Conservation (phyloP, 768 basidiomycete species). For the Mycena pura region DNA sequence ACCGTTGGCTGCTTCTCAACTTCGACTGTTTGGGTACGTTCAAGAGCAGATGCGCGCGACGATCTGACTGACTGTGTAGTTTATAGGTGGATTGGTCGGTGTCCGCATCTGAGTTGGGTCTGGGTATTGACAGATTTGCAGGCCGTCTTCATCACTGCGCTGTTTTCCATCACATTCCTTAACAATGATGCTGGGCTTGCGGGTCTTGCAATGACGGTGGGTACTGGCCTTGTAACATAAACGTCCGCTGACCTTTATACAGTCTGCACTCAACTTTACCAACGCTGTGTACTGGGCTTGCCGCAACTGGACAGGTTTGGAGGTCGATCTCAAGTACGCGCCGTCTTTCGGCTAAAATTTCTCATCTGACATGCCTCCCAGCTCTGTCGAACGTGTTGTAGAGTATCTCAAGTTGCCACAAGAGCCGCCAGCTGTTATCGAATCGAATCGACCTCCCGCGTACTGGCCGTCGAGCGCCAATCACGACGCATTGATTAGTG, state of each 20-base stretch:
- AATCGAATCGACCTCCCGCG: slow-evolving; percentile 78
- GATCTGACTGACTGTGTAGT: no score
- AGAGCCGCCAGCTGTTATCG: slow-evolving; percentile 80
- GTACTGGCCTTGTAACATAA: slow-evolving; percentile 54
- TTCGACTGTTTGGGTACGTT: slow-evolving; percentile 2
- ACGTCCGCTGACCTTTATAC: not conserved
- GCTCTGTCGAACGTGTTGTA: slow-evolving; percentile 87
- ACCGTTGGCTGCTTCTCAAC: not conserved
- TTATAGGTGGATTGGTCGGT: no score
- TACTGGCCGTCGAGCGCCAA: slow-evolving; percentile 88
- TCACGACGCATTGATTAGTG: slow-evolving; percentile 62
- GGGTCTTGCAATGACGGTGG: slow-evolving; percentile 43
- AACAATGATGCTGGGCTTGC: slow-evolving; percentile 62
- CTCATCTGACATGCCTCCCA: slow-evolving; percentile 31
- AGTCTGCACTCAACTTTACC: slow-evolving; percentile 13
- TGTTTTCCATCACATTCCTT: slow-evolving; percentile 73
- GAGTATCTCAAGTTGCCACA: slow-evolving; percentile 91
- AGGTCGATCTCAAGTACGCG: slow-evolving; percentile 14
- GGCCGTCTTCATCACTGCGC: slow-evolving; percentile 74
- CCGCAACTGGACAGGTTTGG: slow-evolving; percentile 10
- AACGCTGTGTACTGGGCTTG: slow-evolving; percentile 14
- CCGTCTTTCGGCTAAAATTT: not conserved
- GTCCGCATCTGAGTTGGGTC: no score
- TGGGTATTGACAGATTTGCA: not conserved
- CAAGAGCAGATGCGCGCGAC: no score